phyloP scores from a whole-genome alignment of 805 yeast species.

The Geotrichum ghanense region DNA sequence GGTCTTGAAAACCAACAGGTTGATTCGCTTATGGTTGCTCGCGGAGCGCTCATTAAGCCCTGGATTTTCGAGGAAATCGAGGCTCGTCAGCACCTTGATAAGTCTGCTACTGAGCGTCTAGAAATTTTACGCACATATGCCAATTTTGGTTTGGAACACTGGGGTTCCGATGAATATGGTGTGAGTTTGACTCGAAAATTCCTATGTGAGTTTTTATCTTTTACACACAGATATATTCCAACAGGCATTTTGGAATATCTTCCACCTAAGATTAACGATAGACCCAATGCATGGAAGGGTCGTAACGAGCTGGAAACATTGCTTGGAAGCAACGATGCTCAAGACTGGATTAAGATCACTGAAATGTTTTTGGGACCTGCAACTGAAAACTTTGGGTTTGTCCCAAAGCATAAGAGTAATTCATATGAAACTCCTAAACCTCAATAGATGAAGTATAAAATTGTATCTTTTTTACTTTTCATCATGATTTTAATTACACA shows the following conservation, averaged over 20 bases:
- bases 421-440: constrained; percentile 45
- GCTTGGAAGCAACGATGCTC: constrained; percentile 72
- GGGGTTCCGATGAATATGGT: constrained; percentile 98
- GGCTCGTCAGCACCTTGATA: constrained; percentile 79
- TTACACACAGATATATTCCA: constrained; percentile 90
- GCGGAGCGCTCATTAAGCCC: constrained; percentile 96
- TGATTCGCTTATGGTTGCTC: constrained; percentile 93
- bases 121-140: constrained; percentile 62
- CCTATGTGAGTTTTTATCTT: constrained; percentile 88
- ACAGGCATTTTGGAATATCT: constrained; percentile 80
- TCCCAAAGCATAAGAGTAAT: constrained; percentile 93
- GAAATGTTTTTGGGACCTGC: constrained; percentile 93
- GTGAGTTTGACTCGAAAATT: constrained; percentile 77
- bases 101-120: constrained; percentile 79
- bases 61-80: constrained; percentile 98
- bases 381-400: constrained; percentile 59
- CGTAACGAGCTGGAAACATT: constrained; percentile 87
- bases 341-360: constrained; percentile 91
- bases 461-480: too few species aligned
- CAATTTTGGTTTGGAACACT: constrained; percentile 78
- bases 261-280: constrained; percentile 83
- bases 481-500: too few species aligned
- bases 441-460: too few species aligned
- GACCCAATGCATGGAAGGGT: constrained; percentile 91
- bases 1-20: constrained; percentile 56